Percentiles rank a stretch among this genome's conserved stretches.
Evolutionary conservation across 2,329 filamentous ascomycete species (phyloP).

Genomic region (Acrocalymma vagum): DNA sequence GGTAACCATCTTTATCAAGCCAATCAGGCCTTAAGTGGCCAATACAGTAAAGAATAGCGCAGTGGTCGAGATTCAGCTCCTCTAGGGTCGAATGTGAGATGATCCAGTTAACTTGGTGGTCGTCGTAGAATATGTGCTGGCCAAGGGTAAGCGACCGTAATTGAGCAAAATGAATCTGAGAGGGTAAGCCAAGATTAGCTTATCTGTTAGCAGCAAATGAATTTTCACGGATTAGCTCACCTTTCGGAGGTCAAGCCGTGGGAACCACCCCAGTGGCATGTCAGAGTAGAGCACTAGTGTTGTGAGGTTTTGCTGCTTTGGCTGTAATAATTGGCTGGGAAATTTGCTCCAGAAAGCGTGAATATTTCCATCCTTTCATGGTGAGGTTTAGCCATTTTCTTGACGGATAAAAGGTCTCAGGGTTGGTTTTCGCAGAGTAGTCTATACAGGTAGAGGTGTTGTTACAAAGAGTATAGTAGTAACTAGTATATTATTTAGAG

Average conservation of each 20-base stretch:
- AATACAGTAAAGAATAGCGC: slow-evolving; percentile 9
- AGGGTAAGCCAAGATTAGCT: too few relatives aligned
- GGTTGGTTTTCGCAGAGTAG: too few relatives aligned
- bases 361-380: slow-evolving; percentile 1
- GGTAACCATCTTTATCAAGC: slow-evolving; percentile 14
- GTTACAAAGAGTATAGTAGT: too few relatives aligned
- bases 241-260: slow-evolving; percentile 8
- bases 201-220: too few relatives aligned
- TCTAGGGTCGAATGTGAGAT: too few relatives aligned
- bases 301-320: slow-evolving; percentile 2
- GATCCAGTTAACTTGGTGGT: too few relatives aligned
- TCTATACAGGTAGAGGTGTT: too few relatives aligned
- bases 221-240: too few relatives aligned
- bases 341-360: slow-evolving; percentile 6
- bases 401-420: too few relatives aligned
- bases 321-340: slow-evolving; percentile 5
- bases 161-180: slow-evolving; percentile 11
- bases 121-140: slow-evolving; percentile 6
- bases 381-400: too few relatives aligned
- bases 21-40: slow-evolving; percentile 2
- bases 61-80: too few relatives aligned
- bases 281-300: slow-evolving; percentile 13
- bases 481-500: too few relatives aligned
- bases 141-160: slow-evolving; percentile 11
- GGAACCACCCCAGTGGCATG: slow-evolving; percentile 10